phyloP scores from a whole-genome alignment of 192 early-diverging fungal genomes.

The Coemansia sp. region DNA sequence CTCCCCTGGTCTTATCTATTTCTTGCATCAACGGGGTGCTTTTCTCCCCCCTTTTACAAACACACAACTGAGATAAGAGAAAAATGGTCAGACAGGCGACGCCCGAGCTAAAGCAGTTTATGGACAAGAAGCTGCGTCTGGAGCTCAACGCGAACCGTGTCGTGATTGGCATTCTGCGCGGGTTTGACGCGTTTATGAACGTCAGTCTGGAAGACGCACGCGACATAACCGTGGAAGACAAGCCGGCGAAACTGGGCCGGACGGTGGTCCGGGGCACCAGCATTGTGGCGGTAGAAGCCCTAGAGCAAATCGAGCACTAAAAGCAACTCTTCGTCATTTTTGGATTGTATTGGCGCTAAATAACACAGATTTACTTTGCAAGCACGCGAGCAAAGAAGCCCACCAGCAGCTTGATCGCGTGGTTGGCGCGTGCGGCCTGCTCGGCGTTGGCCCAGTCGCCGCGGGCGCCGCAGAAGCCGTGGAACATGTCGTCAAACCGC shows the following conservation, averaged over 20 bases:
- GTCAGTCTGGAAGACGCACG: constrained; percentile 89
- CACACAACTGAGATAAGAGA: no score
- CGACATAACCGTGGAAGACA: constrained; percentile 69
- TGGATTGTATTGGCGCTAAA: no score
- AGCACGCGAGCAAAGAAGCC: constrained; percentile 45
- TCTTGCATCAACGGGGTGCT: no score
- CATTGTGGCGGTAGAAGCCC: constrained; percentile 64
- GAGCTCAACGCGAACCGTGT: constrained; percentile 88
- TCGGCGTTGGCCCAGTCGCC: constrained; percentile 51
- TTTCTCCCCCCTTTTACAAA: no score
- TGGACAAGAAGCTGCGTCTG: constrained; percentile 92
- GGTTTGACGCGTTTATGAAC: constrained; percentile 99
- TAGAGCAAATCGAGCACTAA: constrained; percentile 57
- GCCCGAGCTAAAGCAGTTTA: constrained; percentile 70
- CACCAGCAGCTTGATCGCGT: constrained; percentile 54
- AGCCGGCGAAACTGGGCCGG: constrained; percentile 78
- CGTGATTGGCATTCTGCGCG: constrained; percentile 92
- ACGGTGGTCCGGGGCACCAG: constrained; percentile 81
- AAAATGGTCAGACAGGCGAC: no score
- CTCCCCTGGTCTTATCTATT: not conserved
- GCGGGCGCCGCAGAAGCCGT: constrained; percentile 57
- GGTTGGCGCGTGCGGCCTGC: constrained; percentile 50
- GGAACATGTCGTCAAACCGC: constrained; percentile 59
- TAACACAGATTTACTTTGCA: constrained; percentile 10
- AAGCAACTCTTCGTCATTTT: no score